Evolutionary conservation across 257 asterid species (phyloP), one percentile per base, ranked within the genome.

Genomic region (Rhazya stricta): DNA sequence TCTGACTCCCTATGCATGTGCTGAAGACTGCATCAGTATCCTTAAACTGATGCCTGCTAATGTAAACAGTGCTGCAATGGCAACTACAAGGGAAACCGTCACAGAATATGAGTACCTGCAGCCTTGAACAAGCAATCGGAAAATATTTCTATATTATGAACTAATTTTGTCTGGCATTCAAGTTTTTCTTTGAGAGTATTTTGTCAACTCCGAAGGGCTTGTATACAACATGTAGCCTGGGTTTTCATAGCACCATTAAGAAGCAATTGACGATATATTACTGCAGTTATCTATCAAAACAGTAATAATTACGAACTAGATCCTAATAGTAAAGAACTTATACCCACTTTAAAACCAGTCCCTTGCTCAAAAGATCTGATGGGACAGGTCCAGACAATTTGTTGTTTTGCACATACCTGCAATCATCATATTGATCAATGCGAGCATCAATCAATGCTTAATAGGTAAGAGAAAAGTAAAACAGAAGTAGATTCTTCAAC

Each of bases 331-430:
- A 60, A 39, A 72, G 50, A 76, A 69, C 58, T 69, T 70, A 69
- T 65, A 92, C 99, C 80, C 86, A 95, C 99, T 91, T 95, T 50
- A 91, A 84, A 78, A 75, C 74, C 72, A 91, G 82, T 77, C 83
- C 85, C 82, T 88, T 95, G 45, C 82, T 78, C 32, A 85, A 86
- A 83, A 95, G 96, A 70, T 82, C 78, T 23, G 97, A 83, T 6
- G 99, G 90, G 72, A 95, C 82, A 69, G 72, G 76, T 84, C 98
- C 99, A 0, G 89, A 81, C 69, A 95, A 86, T 88, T 61, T 67
- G 83, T 95, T 95, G 86, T 89, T 85, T 82, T 95, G 98, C 80
- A 92, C 82, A 67, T 87, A 87, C 92, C 99, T 95, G 94, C 85
- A 82, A 73, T n/a, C 68, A 78, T 70, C 53, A 72, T 53, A 62